Base-by-base conservation (phyloP, 1,139 yeast species). In the Kurtzmaniella natalensis region DNA sequence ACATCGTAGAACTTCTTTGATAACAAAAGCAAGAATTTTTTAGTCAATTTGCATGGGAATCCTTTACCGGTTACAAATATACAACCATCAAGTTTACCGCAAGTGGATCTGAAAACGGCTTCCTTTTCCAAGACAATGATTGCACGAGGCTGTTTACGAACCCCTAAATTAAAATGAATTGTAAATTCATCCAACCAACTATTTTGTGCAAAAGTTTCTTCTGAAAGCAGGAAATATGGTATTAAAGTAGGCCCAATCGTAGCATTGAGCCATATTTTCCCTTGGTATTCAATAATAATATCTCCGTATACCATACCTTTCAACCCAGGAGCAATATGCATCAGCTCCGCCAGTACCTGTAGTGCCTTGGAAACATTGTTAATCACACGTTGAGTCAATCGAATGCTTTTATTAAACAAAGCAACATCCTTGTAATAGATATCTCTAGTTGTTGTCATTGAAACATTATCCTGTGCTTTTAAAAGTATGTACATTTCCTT, bases 101-200 rank as follows among this genome's bases (percentile, higher is more conserved):
- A 59, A 31, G 71, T 48, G 1, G 64, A 53, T 32, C 56, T 59
- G 48, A 66, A 65, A 0, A 70, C 56, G 1, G 77, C 78, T 38
- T 82, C 94, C 46, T 84, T 84, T 52, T 84, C 94, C 11, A 84
- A 58, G 0, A 84, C 62, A 2, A 81, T 48, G 0, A 82, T 59
- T 23, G 43, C 42, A n/a, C 15, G 21, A 6, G 36, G 36, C n/a
- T 18, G 4, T 10, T 31, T 31, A 10, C 18, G 14, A n/a, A n/a
- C n/a, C n/a, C n/a, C n/a, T n/a, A n/a, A n/a, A n/a, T n/a, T n/a
- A n/a, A n/a, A n/a, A 3, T 3, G 9, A 2, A 31, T 11, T 9
- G 11, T 13, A 16, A 13, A 31, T 11, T n/a, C 28, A 11, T n/a
- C 24, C 4, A 28, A 23, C 3, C 20, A n/a, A 19, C 14, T 18